These are phyloP conservation scores for Nicotiana paniculata DNA, from an alignment of 257 asterid species.

Conservation along the genomic window DNA sequence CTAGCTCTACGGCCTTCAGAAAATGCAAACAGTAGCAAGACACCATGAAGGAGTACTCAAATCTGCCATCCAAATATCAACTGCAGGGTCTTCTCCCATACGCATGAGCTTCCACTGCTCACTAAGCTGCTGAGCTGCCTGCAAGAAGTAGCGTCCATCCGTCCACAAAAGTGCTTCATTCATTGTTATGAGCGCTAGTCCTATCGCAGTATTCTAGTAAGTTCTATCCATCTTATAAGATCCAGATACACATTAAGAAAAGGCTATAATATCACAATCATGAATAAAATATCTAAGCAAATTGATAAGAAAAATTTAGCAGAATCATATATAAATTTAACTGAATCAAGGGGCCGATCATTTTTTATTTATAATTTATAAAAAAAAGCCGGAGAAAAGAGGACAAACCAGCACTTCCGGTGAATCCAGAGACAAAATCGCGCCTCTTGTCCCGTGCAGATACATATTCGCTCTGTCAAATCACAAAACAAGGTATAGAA, in stretches of 20 bases:
- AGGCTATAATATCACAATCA: neutral
- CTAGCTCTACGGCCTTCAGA: neutral
- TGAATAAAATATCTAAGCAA: neutral
- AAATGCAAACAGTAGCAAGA: neutral
- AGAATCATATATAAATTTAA: neutral
- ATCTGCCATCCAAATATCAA: slow-evolving; percentile 83
- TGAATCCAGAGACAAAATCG: slow-evolving; percentile 82
- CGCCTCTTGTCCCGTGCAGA: slow-evolving; percentile 85
- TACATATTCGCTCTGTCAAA: slow-evolving; percentile 87
- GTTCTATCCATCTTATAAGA: neutral
- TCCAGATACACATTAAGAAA: neutral
- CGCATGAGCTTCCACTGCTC: slow-evolving; percentile 97
- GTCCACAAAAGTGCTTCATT: slow-evolving; percentile 92
- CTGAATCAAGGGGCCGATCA: neutral
- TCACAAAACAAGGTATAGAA: neutral
- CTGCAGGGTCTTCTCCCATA: slow-evolving; percentile 69
- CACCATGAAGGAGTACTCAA: slow-evolving; percentile 37
- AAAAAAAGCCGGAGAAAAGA: neutral
- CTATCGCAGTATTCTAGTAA: slow-evolving; percentile 28
- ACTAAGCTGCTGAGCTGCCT: slow-evolving; percentile 79
- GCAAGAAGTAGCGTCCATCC: slow-evolving; percentile 91
- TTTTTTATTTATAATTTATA: too few species aligned
- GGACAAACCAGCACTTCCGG: slow-evolving; percentile 88
- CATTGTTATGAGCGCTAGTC: slow-evolving; percentile 76
- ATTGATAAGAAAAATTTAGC: neutral